Evolutionary conservation across 2,329 filamentous ascomycete species (phyloP), one percentile per base, ranked within the genome.

Genomic region (Emericellopsis atlantica): DNA sequence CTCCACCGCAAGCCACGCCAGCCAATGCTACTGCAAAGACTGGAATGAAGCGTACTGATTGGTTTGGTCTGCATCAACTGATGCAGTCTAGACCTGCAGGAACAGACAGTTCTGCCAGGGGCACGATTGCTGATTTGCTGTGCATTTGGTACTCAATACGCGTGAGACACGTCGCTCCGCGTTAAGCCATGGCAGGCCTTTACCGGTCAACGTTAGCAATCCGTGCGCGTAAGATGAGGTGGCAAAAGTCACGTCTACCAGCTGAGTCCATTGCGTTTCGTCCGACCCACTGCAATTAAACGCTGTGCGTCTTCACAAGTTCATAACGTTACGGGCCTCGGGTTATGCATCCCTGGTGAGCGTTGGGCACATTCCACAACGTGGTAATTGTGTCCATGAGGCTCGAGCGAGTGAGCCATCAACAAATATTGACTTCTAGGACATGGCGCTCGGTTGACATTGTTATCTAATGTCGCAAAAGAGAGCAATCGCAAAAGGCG

Each of bases 21-120:
- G 44, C 48, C 54, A 54, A 53, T 56, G 42, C 45, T 34, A 44
- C 37, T 23, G 39, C 44, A 40, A 37, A 40, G 21, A 39, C 45
- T 47, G 53, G 52, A 56, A 57, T 57, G 49, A 40, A 38, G 37
- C 47, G 44, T 43, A 41, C 40, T 44, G 33, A 51, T 54, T 55
- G 50, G 51, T 35, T 43, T 14, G 15, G 14, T 3, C 10, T 12
- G 39, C 8, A n/a, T 21, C 40, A 36, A 36, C 12, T n/a, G 24
- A 15, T 21, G 36, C 36, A 38, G 36, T 39, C 40, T 35, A 29
- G 36, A 29, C 36, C 40, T 42, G 40, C 37, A 42, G 40, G 40
- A 42, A 42, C 40, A 21, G 18, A 12, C 10, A 16, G 11, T 34
- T 14, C 40, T 16, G 40, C 24, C 40, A 36, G 32, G 33, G 40